Conservation (phyloP, 2,329 filamentous ascomycete species). For the Nothomitra cinnamomea region DNA sequence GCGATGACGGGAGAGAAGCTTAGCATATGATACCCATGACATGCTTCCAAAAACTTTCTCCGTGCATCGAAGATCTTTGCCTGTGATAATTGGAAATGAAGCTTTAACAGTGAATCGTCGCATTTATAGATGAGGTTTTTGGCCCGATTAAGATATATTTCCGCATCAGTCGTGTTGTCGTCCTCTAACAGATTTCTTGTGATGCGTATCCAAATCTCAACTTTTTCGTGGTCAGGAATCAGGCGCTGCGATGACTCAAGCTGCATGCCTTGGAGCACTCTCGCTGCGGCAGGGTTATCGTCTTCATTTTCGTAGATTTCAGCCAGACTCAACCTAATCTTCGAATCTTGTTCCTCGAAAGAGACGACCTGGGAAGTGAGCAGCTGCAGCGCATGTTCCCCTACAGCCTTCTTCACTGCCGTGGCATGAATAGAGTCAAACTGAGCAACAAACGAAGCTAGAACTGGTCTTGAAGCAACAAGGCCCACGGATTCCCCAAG, state of each 20-base stretch:
- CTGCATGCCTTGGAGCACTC: slow-evolving; percentile 63
- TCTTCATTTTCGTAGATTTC: slow-evolving; percentile 69
- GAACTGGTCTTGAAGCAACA: slow-evolving; percentile 55
- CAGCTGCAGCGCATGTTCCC: slow-evolving; percentile 51
- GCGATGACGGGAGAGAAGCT: slow-evolving; percentile 63
- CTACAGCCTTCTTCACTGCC: slow-evolving; percentile 58
- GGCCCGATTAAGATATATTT: slow-evolving; percentile 81
- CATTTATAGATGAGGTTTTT: slow-evolving; percentile 81
- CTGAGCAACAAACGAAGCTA: slow-evolving; percentile 45
- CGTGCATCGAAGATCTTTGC: slow-evolving; percentile 87
- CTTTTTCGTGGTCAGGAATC: slow-evolving; percentile 67
- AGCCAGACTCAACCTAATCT: slow-evolving; percentile 64
- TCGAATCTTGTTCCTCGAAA: slow-evolving; percentile 71
- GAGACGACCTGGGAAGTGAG: slow-evolving; percentile 51
- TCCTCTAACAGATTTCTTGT: slow-evolving; percentile 88
- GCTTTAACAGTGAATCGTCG: slow-evolving; percentile 50
- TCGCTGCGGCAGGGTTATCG: slow-evolving; percentile 64
- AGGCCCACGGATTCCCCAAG: slow-evolving; percentile 55
- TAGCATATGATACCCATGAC: slow-evolving; percentile 74
- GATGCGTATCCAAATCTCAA: slow-evolving; percentile 79
- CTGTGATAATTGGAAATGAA: slow-evolving; percentile 82
- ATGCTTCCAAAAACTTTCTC: slow-evolving; percentile 74
- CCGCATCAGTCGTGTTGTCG: slow-evolving; percentile 73
- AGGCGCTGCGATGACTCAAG: slow-evolving; percentile 79
- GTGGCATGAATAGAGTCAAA: slow-evolving; percentile 44